Evolutionary conservation across 1,139 yeast species (phyloP).

Genomic region (Hemisphaericaspora xylanilytica): DNA sequence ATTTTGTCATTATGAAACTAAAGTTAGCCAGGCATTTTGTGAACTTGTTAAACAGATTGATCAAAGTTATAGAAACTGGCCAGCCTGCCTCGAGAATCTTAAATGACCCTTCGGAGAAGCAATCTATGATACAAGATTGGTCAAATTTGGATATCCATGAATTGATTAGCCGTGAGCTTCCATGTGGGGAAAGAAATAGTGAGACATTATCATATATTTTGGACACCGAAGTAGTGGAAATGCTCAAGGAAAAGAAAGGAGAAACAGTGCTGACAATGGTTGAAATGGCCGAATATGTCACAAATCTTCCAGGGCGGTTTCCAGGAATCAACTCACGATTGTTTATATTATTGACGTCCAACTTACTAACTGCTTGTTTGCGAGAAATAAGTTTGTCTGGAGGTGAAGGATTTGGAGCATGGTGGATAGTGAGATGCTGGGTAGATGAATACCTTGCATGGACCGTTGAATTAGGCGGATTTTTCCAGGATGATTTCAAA

Average conservation of each 20-base stretch:
- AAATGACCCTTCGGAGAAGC: slow-evolving; percentile 44
- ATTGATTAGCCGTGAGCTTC: slow-evolving; percentile 53
- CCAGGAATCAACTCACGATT: slow-evolving; percentile 53
- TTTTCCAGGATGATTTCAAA: slow-evolving; percentile 38
- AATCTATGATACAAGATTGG: slow-evolving; percentile 63
- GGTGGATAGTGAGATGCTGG: slow-evolving; percentile 84
- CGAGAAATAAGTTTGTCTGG: slow-evolving; percentile 61
- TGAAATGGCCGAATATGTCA: slow-evolving; percentile 25
- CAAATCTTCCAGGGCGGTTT: slow-evolving; percentile 47
- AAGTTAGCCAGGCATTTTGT: slow-evolving; percentile 58
- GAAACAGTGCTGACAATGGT: slow-evolving; percentile 10
- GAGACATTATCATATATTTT: slow-evolving; percentile 39
- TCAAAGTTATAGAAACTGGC: slow-evolving; percentile 61
- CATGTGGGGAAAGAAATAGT: slow-evolving; percentile 41
- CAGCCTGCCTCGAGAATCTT: slow-evolving; percentile 53
- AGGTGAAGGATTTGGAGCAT: slow-evolving; percentile 64
- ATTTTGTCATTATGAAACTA: slow-evolving; percentile 51
- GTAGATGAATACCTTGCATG: slow-evolving; percentile 70
- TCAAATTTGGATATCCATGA: slow-evolving; percentile 49
- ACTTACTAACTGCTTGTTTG: slow-evolving; percentile 60
- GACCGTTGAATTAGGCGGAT: slow-evolving; percentile 70
- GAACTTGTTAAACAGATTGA: slow-evolving; percentile 53
- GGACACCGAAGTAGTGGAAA: slow-evolving; percentile 28
- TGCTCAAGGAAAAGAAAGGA: slow-evolving; percentile 7
- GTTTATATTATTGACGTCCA: slow-evolving; percentile 53